phyloP scores from a whole-genome alignment of 495 filamentous ascomycete genomes.

The Aspergillus indologenus region DNA sequence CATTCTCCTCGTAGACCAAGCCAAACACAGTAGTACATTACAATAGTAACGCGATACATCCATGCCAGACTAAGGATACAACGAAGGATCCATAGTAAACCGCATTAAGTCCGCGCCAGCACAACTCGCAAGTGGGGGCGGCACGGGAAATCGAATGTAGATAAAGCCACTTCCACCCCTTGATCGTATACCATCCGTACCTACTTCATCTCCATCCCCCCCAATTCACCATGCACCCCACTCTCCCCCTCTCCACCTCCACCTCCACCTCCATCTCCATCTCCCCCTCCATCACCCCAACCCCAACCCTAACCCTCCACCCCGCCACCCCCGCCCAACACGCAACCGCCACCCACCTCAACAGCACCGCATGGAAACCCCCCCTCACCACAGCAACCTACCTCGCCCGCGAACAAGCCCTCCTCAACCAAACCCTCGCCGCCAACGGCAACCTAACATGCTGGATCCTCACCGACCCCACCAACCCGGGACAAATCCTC shows the following conservation, averaged over 20 bases:
- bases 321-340: background rate
- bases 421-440: background rate
- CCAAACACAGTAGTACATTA: no score
- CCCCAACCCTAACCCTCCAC: background rate
- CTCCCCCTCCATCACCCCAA: background rate
- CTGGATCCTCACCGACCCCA: background rate
- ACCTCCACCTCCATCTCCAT: background rate
- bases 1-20: no score
- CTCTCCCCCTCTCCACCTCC: background rate
- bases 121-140: background rate
- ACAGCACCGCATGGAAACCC: background rate
- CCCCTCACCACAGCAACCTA: background rate
- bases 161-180: background rate
- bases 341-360: background rate
- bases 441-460: background rate
- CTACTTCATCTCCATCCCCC: background rate
- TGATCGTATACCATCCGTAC: no score
- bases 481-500: no score
- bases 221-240: background rate
- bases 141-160: background rate
- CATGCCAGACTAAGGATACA: no score
- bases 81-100: no score
- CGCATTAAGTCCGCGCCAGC: no score
- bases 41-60: no score
- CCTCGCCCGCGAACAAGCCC: no score